Conservation (phyloP, 805 yeast genomes). For the Ogataea trehalophila region DNA sequence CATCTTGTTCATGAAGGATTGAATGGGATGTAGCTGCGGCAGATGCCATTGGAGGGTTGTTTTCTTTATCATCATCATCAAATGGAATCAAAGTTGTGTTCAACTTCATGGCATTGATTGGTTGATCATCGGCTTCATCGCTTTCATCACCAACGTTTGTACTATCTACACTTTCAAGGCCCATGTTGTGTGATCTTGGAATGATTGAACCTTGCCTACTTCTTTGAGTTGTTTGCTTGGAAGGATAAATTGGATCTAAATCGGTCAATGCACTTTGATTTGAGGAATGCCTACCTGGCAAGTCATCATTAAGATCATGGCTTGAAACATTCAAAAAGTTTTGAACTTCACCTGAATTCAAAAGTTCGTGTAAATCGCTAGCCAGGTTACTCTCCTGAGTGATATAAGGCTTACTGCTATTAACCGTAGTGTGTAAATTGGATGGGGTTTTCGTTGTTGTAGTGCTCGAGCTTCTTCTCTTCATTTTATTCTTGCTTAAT, state of each 20-base stretch:
- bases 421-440: too few species aligned
- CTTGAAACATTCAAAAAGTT: neutral
- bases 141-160: conserved; percentile 2
- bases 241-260: conserved; percentile 22
- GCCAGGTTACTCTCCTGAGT: neutral
- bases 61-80: conserved; percentile 37
- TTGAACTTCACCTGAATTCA: neutral
- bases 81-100: conserved; percentile 50
- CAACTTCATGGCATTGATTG: conserved; percentile 44
- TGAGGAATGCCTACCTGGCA: conserved; percentile 9
- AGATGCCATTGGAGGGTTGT: conserved; percentile 14
- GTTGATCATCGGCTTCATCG: conserved; percentile 32
- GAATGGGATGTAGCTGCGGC: neutral
- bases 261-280: conserved; percentile 22
- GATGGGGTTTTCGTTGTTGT: too few species aligned
- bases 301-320: conserved; percentile 3
- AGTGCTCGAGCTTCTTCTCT: neutral
- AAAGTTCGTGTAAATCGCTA: neutral
- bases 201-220: neutral
- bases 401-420: neutral
- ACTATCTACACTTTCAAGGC: neutral
- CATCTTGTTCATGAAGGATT: conserved; percentile 1
- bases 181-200: neutral
- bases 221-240: neutral
- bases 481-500: conserved; percentile 4